Evolutionary conservation across 1,284 basidiomycete genomes (phyloP).

Genomic region (Rhodotorula sp.): DNA sequence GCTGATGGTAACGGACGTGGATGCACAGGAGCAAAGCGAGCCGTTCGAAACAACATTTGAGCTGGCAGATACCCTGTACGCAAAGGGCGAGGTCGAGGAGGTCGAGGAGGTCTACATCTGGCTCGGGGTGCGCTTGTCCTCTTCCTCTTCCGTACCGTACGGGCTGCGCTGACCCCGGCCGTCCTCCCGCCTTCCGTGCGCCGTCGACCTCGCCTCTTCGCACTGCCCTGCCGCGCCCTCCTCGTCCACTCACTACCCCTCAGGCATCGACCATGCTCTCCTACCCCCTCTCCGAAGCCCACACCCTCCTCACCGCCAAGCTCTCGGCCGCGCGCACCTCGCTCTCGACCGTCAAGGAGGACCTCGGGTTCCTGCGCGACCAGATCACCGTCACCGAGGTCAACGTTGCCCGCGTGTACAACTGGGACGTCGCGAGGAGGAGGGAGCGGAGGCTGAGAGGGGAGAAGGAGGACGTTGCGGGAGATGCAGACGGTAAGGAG

Average conservation of each 20-base stretch:
- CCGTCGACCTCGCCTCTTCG: neutral
- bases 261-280: conserved; percentile 98
- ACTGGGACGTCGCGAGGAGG: conserved; percentile 88
- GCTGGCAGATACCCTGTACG: conserved; percentile 91
- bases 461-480: neutral
- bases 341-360: conserved; percentile 73
- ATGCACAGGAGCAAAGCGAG: conserved; percentile 52
- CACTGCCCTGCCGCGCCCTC: neutral
- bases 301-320: conserved; percentile 73
- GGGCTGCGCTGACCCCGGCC: neutral
- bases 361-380: conserved; percentile 90
- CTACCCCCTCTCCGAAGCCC: conserved; percentile 82
- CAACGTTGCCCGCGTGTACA: conserved; percentile 93
- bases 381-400: conserved; percentile 98
- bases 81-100: conserved; percentile 83
- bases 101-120: conserved; percentile 89
- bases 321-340: conserved; percentile 71
- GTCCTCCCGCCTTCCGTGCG: neutral
- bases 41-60: conserved; percentile 86
- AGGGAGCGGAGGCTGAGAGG: conserved; percentile 56
- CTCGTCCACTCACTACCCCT: neutral
- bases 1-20: neutral
- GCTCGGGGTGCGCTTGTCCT: conserved; percentile 75
- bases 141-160: too few species aligned
- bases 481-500: neutral